phyloP scores from a whole-genome alignment of 2,329 filamentous ascomycete species.

The Aureobasidium sp. region DNA sequence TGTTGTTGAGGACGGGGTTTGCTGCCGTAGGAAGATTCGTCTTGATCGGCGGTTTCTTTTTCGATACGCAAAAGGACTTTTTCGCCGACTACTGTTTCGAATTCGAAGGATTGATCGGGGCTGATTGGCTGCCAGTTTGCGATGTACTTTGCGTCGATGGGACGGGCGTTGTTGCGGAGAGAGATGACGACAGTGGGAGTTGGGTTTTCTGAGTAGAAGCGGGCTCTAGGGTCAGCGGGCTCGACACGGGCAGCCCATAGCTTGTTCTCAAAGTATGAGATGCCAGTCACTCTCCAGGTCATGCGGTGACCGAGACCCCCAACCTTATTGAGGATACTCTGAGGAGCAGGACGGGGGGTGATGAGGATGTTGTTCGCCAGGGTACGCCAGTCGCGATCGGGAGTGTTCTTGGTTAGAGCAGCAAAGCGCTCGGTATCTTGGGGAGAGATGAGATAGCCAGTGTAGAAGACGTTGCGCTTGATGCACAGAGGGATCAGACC shows the following conservation, averaged over 20 bases:
- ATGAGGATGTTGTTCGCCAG: conserved; percentile 91
- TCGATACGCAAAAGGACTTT: conserved; percentile 78
- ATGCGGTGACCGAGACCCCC: conserved; percentile 80
- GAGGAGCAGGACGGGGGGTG: conserved; percentile 64
- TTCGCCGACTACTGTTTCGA: conserved; percentile 79
- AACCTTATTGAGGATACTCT: conserved; percentile 67
- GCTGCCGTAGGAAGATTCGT: conserved; percentile 56
- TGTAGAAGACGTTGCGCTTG: conserved; percentile 68
- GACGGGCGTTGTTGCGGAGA: conserved; percentile 63
- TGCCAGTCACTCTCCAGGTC: conserved; percentile 72
- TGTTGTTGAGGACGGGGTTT: conserved; percentile 50
- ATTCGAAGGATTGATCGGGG: conserved; percentile 60
- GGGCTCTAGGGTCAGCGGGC: conserved; percentile 58
- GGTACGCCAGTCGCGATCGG: conserved; percentile 55
- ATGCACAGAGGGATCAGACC: conserved; percentile 53
- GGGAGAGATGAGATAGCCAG: conserved; percentile 73
- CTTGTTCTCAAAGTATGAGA: conserved; percentile 65
- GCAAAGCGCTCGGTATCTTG: conserved; percentile 65
- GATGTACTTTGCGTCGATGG: conserved; percentile 73
- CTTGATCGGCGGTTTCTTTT: conserved; percentile 47
- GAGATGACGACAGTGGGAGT: conserved; percentile 76
- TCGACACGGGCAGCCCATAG: conserved; percentile 80
- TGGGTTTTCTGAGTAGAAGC: conserved; percentile 69
- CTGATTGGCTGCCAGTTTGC: conserved; percentile 62
- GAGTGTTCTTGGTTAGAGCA: conserved; percentile 53